Conservation (phyloP, 2,329 filamentous ascomycete species). For the Cordyceps cicadae region DNA sequence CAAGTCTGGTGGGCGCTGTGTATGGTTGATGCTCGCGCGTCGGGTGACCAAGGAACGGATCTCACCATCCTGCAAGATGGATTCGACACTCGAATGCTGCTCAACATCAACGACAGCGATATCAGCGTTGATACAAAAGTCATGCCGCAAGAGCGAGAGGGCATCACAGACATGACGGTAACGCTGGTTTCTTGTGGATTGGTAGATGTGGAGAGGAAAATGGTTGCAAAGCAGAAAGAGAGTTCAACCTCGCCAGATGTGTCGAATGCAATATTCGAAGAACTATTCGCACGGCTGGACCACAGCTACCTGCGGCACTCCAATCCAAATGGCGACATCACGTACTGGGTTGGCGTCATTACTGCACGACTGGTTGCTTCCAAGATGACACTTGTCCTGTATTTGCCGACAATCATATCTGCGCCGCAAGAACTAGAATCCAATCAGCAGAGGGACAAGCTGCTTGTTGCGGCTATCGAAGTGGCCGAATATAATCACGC, state of each 20-base stretch:
- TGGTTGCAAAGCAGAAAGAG: conserved; percentile 26
- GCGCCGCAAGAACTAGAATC: conserved; percentile 28
- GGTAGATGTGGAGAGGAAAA: conserved; percentile 26
- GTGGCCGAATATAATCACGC: conserved; percentile 48
- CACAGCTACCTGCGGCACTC: conserved; percentile 33
- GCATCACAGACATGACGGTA: conserved; percentile 45
- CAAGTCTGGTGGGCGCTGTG: conserved; percentile 55
- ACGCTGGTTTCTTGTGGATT: conserved; percentile 30
- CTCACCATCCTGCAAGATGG: conserved; percentile 35
- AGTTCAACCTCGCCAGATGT: conserved; percentile 27
- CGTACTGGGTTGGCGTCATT: conserved; percentile 30
- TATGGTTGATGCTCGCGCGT: conserved; percentile 50
- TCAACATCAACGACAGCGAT: conserved; percentile 50
- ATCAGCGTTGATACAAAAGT: conserved; percentile 38
- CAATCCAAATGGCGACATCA: conserved; percentile 22
- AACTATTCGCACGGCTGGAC: conserved; percentile 36
- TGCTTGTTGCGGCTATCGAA: conserved; percentile 44
- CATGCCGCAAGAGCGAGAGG: conserved; percentile 38
- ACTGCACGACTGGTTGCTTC: conserved; percentile 40
- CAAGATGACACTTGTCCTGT: conserved; percentile 47
- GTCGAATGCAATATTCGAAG: conserved; percentile 35
- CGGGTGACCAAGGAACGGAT: conserved; percentile 50
- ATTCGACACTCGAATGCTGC: conserved; percentile 46
- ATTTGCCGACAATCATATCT: conserved; percentile 42
- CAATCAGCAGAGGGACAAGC: conserved; percentile 31